These are phyloP conservation scores for Coniochaeta sp. DNA, from an alignment of 2,329 filamentous ascomycete species.

Conservation along the genomic window DNA sequence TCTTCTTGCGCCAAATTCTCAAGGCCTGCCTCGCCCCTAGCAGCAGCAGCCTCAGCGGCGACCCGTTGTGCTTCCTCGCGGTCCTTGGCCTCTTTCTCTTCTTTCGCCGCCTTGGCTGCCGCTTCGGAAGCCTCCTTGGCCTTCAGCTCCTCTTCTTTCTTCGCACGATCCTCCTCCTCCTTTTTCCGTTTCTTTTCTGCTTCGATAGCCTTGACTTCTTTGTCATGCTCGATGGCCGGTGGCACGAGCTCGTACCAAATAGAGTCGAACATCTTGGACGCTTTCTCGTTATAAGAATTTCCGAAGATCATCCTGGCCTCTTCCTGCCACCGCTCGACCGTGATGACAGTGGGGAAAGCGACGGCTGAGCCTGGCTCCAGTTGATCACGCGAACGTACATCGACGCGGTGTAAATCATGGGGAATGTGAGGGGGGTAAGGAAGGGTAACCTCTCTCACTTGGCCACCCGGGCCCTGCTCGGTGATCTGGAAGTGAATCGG, in stretches of 20 bases:
- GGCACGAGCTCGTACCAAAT: conserved; percentile 72
- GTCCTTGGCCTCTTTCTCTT: conserved; percentile 66
- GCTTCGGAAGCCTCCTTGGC: conserved; percentile 66
- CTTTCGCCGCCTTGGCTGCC: conserved; percentile 57
- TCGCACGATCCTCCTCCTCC: conserved; percentile 55
- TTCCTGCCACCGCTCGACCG: conserved; percentile 75
- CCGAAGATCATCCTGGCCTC: conserved; percentile 86
- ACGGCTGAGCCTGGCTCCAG: conserved; percentile 68
- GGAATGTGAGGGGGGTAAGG: conserved; percentile 15
- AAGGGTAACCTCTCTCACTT: conserved; percentile 45
- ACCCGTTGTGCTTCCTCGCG: conserved; percentile 54
- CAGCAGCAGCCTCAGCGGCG: conserved; percentile 50
- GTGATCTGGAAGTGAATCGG: conserved; percentile 55
- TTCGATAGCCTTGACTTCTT: conserved; percentile 55
- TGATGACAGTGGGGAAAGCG: conserved; percentile 65
- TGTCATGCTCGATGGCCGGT: conserved; percentile 75
- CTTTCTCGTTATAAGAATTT: conserved; percentile 58
- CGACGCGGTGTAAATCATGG: conserved; percentile 25
- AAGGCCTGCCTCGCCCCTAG: conserved; percentile 40
- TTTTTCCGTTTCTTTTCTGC: conserved; percentile 47
- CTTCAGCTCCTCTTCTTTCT: conserved; percentile 57
- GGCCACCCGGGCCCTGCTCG: conserved; percentile 37
- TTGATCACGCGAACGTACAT: conserved; percentile 41
- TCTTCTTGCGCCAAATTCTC: conserved; percentile 33
- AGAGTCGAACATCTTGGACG: conserved; percentile 58